Evolutionary conservation across 345 rosid genomes (phyloP).

Genomic region (Boechera divaricarpa): DNA sequence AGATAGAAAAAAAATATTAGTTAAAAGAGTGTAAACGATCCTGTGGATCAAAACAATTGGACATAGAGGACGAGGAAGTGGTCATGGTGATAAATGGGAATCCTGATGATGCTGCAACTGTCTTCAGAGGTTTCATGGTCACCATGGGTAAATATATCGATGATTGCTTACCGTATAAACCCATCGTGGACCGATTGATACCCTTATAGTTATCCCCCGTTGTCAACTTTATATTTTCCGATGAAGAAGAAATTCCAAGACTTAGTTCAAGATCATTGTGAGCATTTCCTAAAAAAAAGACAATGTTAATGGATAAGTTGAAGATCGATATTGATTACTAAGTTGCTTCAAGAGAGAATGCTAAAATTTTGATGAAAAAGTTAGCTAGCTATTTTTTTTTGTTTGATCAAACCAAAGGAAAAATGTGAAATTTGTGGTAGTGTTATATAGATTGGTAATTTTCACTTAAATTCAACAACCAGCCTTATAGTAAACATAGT

Average conservation of each 20-base stretch:
- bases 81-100: slow-evolving; percentile 61
- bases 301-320: neutral
- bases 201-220: slow-evolving; percentile 42
- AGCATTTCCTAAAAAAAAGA: slow-evolving; percentile 21
- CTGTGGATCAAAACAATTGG: slow-evolving; percentile 35
- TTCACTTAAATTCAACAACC: slow-evolving; percentile 11
- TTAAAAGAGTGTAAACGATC: slow-evolving; percentile 15
- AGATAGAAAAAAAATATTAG: neutral
- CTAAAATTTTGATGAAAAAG: neutral
- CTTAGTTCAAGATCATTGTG: slow-evolving; percentile 72
- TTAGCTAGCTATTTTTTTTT: slow-evolving; percentile 20
- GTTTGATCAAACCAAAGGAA: slow-evolving; percentile 6
- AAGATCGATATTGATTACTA: slow-evolving; percentile 2
- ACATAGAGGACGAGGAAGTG: slow-evolving; percentile 54
- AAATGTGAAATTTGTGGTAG: slow-evolving; percentile 21
- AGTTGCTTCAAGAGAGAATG: neutral
- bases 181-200: slow-evolving; percentile 37
- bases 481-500: slow-evolving; percentile 20
- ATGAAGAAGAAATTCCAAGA: slow-evolving; percentile 60
- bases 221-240: slow-evolving; percentile 51
- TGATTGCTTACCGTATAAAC: slow-evolving; percentile 38
- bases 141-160: slow-evolving; percentile 37
- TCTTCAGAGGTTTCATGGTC: slow-evolving; percentile 48
- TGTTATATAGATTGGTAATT: slow-evolving; percentile 1
- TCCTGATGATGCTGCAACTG: slow-evolving; percentile 99